Evolutionary conservation across 2,329 filamentous ascomycete species (phyloP).

Genomic region (Stachybotrys elegans): DNA sequence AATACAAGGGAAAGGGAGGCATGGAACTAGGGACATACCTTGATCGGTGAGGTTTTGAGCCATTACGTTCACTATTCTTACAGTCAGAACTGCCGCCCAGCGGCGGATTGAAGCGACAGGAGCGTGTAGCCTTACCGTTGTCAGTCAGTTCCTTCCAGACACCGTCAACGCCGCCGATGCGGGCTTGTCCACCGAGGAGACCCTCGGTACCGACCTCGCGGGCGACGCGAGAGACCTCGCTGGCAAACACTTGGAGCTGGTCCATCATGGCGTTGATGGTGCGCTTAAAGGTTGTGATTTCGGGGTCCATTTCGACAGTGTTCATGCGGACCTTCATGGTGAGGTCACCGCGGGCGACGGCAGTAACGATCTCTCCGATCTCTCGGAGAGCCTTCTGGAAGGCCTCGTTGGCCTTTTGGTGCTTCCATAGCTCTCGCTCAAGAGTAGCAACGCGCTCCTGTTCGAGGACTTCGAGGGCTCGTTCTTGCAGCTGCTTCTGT

Average conservation of each 20-base stretch:
- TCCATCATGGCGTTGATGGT: conserved; percentile 99
- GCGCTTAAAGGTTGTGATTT: conserved; percentile 95
- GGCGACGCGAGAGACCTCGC: conserved; percentile 89
- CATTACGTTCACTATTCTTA: conserved; percentile 67
- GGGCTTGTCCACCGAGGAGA: conserved; percentile 86
- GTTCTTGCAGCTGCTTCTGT: conserved; percentile 80
- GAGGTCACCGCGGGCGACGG: conserved; percentile 89
- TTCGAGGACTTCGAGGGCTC: conserved; percentile 76
- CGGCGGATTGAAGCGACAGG: neutral
- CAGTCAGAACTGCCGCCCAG: conserved; percentile 21
- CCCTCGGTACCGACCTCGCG: conserved; percentile 96
- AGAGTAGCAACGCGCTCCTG: conserved; percentile 82
- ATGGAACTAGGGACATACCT: conserved; percentile 30
- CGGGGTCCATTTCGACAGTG: conserved; percentile 92
- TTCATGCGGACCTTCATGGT: conserved; percentile 97
- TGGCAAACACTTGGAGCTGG: conserved; percentile 92
- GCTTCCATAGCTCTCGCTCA: conserved; percentile 91
- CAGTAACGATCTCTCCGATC: conserved; percentile 95
- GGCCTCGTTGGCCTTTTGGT: conserved; percentile 95
- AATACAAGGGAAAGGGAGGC: neutral
- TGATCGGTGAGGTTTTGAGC: conserved; percentile 77
- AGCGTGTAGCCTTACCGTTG: conserved; percentile 60
- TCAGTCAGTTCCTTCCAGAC: conserved; percentile 97
- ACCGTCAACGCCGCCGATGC: conserved; percentile 89
- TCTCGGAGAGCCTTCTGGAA: conserved; percentile 97